Evolutionary conservation across 495 filamentous ascomycete species (phyloP), one percentile per base, ranked within the genome.

Genomic region (Penicillium steckii): DNA sequence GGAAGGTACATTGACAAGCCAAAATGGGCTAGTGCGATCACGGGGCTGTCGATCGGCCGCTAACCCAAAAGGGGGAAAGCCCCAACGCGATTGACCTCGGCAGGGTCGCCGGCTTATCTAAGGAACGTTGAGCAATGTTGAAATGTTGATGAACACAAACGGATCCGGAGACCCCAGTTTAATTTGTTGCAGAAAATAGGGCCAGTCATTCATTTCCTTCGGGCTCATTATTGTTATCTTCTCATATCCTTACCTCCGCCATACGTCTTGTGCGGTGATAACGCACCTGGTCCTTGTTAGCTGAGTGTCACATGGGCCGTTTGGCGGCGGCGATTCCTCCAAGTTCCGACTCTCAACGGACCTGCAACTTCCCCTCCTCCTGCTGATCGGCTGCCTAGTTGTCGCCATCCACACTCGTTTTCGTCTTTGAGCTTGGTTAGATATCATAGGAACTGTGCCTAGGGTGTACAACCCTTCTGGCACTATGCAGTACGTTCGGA

Each of bases 401-500:
- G 42, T 9, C 19, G 12, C 27, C 17, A n/a, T 37, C 26, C 27
- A 15, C 44, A 21, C 8, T 40, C 32, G 4, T 21, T 43, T 17
- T 53, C 35, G 55, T 48, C 17, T 40, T 57, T 26, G 23, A 21
- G 19, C 21, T 21, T 40, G 32, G 15, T 24, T 50, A 37, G 25
- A 47, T 52, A 15, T 44, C 52, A 53, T 35, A 25, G 46, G 15
- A 35, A 17, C 40, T 26, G 23, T 49, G 42, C 50, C 45, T 26
- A 56, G 62, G 59, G 55, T 48, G 44, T 50, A 57, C 50, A 48
- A 56, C 53, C 55, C 48, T 37, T 52, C 41, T 57, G 57, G 57
- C 65, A 70, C 59, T 43, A 98, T 98, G 94, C 91, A 98, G 78
- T 97, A 97, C 89, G 93, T 97, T 59, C 83, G 94, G 46, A 95